Conservation (phyloP, 2,329 filamentous ascomycete species). For the Diaporthe nobilis region DNA sequence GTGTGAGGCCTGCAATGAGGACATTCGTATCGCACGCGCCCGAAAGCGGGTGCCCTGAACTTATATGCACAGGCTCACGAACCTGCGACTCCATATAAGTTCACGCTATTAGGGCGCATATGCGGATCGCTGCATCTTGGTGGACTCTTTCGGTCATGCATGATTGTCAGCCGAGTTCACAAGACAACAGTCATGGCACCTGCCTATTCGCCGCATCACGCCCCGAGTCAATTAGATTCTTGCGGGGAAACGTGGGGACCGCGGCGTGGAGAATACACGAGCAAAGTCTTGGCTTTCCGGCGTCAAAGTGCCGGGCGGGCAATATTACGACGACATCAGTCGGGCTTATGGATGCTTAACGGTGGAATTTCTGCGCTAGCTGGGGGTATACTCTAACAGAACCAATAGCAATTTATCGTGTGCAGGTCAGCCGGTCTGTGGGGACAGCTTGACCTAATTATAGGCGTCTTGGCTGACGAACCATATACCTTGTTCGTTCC, state of each 20-base stretch:
- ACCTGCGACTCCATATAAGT: conserved; percentile 2
- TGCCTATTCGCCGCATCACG: conserved; percentile 21
- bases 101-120: conserved; percentile 28
- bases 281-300: conserved; percentile 16
- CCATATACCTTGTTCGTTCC: neutral
- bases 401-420: conserved; percentile 4
- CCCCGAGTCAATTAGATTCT: conserved; percentile 4
- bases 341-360: neutral
- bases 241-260: conserved; percentile 28
- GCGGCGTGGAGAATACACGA: conserved; percentile 11
- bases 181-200: neutral
- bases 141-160: conserved; percentile 20
- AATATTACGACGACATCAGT: neutral
- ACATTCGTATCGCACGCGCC: neutral
- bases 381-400: neutral
- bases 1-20: neutral
- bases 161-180: conserved; percentile 16
- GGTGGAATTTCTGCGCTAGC: neutral
- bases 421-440: conserved; percentile 14
- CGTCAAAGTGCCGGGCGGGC: neutral
- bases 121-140: conserved; percentile 23
- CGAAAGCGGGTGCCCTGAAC: neutral
- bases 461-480: conserved; percentile 8
- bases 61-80: conserved; percentile 15
- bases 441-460: neutral